Percentiles rank a stretch among this genome's conserved stretches.
Evolutionary conservation across 345 rosid genomes (phyloP).

Genomic region (Turritis glabra): DNA sequence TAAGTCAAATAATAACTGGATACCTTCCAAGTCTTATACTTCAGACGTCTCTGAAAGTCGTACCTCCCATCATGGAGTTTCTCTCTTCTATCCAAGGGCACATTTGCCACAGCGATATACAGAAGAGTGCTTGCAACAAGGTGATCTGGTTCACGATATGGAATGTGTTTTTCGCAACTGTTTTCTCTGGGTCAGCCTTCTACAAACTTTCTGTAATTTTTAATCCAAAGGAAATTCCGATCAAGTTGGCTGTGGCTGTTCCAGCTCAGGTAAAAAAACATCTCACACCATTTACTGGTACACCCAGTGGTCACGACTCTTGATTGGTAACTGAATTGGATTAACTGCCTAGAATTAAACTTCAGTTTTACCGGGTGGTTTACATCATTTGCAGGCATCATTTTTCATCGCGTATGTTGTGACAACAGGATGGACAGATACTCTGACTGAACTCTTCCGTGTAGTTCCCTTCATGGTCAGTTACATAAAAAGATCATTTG

Average conservation of each 20-base stretch:
- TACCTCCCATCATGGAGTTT: slow-evolving; percentile 90
- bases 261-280: slow-evolving; percentile 77
- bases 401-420: slow-evolving; percentile 94
- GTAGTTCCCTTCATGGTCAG: slow-evolving; percentile 66
- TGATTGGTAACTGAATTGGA: background rate
- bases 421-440: slow-evolving; percentile 95
- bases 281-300: background rate
- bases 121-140: slow-evolving; percentile 91
- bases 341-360: background rate
- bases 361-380: background rate
- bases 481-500: slow-evolving; percentile 53
- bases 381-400: slow-evolving; percentile 63
- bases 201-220: slow-evolving; percentile 63
- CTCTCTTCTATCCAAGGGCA: slow-evolving; percentile 94
- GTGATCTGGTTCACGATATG: slow-evolving; percentile 96
- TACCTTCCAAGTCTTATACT: slow-evolving; percentile 96
- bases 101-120: slow-evolving; percentile 75
- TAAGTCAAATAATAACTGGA: slow-evolving; percentile 79
- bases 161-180: slow-evolving; percentile 92
- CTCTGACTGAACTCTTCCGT: slow-evolving; percentile 84
- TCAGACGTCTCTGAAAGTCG: slow-evolving; percentile 69
- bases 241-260: slow-evolving; percentile 78
- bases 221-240: slow-evolving; percentile 71
- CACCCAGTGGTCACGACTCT: background rate
- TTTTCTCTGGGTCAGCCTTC: slow-evolving; percentile 82